phyloP scores from a whole-genome alignment of 768 basidiomycete genomes.

The Lactarius sanguifluus region DNA sequence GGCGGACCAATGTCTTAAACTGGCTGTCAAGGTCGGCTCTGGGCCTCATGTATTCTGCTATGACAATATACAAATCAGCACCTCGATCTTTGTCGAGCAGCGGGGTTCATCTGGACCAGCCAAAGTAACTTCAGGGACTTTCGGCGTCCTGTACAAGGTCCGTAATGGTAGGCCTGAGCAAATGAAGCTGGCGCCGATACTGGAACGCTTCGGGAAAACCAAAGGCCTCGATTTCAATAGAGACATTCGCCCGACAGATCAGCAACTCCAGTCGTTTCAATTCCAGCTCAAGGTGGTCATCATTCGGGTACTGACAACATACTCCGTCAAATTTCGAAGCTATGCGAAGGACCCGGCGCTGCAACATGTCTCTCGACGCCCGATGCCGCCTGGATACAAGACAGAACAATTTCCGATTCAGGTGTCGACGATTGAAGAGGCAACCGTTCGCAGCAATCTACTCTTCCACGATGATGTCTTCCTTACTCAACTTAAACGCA shows the following conservation, averaged over 20 bases:
- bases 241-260: neutral
- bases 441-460: neutral
- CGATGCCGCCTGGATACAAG: neutral
- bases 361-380: neutral
- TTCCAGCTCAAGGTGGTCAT: neutral
- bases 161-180: neutral
- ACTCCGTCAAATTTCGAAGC: neutral
- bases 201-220: neutral
- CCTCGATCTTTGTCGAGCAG: neutral
- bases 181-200: neutral
- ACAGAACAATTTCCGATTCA: neutral
- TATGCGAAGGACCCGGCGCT: neutral
- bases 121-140: neutral
- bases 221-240: neutral
- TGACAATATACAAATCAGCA: neutral
- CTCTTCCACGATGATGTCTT: neutral
- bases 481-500: neutral
- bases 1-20: too few species aligned
- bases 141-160: neutral
- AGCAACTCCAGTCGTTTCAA: neutral
- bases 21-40: neutral
- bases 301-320: neutral
- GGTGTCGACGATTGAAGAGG: neutral
- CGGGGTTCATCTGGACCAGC: neutral
- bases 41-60: neutral